A percentile compares a stretch with the other conserved stretches of the same genome.
phyloP scores from a whole-genome alignment of 2,329 filamentous ascomycete genomes.

The Sporothrix brunneoviolacea region DNA sequence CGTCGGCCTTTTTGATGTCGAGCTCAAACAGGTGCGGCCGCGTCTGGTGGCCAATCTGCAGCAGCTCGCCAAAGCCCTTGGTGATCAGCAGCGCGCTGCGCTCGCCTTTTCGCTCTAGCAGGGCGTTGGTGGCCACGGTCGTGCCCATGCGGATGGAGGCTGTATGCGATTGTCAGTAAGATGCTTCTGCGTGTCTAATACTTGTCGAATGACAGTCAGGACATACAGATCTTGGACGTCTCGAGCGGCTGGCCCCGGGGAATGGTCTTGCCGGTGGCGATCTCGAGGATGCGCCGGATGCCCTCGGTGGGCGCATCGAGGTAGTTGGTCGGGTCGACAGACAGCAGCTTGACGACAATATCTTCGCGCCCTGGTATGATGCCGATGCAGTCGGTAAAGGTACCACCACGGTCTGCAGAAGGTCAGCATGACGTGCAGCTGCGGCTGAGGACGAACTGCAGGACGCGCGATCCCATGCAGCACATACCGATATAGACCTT shows the following conservation, averaged over 20 bases:
- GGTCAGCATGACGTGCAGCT: too few relatives aligned
- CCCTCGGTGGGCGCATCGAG: constrained; percentile 62
- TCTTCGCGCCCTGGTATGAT: constrained; percentile 42
- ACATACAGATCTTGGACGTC: constrained; percentile 26
- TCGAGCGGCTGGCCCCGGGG: constrained; percentile 55
- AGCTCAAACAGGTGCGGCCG: constrained; percentile 87
- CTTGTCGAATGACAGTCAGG: too few relatives aligned
- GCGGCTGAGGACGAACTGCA: too few relatives aligned
- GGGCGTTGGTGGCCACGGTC: constrained; percentile 86
- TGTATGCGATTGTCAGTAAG: too few relatives aligned
- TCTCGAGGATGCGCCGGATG: constrained; percentile 45
- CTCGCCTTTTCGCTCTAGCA: constrained; percentile 86
- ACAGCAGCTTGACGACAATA: constrained; percentile 61
- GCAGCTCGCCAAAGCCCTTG: constrained; percentile 78
- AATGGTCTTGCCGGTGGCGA: constrained; percentile 42
- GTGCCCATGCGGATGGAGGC: constrained; percentile 68
- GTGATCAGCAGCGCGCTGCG: constrained; percentile 85
- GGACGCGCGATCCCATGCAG: too few relatives aligned
- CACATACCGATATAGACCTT: too few relatives aligned
- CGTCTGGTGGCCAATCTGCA: constrained; percentile 85
- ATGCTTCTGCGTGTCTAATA: too few relatives aligned
- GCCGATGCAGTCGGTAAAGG: background rate
- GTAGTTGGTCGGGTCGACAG: constrained; percentile 61
- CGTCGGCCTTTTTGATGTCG: constrained; percentile 76
- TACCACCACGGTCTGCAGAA: background rate